Evolutionary conservation across 495 filamentous ascomycete species (phyloP).

Genomic region (Tuber umbilicatum): DNA sequence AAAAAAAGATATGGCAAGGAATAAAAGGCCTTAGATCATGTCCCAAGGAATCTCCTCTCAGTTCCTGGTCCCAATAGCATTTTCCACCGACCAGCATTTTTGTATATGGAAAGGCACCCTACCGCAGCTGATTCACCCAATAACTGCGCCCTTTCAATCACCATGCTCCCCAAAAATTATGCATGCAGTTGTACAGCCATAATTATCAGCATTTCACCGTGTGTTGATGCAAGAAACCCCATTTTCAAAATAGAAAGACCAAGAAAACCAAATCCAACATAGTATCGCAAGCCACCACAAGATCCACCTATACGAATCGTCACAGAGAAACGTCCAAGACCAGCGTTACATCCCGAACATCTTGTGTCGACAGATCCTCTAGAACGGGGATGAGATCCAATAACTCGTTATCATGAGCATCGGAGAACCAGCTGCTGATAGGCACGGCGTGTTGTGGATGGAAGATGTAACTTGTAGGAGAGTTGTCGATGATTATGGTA

Average conservation of each 20-base stretch:
- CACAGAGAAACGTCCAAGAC: conserved; percentile 94
- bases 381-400: conserved; percentile 97
- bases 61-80: conserved; percentile 10
- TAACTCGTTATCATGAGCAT: conserved; percentile 98
- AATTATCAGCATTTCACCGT: neutral
- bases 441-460: conserved; percentile 98
- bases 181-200: conserved; percentile 33
- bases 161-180: conserved; percentile 15
- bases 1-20: conserved; percentile 19
- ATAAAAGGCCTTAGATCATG: conserved; percentile 34
- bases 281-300: conserved; percentile 4
- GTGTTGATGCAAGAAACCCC: conserved; percentile 27
- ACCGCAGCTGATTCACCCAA: conserved; percentile 28
- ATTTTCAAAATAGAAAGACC: conserved; percentile 32
- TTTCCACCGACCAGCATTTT: conserved; percentile 21
- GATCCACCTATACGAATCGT: conserved; percentile 25
- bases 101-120: conserved; percentile 31
- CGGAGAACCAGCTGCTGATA: conserved; percentile 99
- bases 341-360: conserved; percentile 92
- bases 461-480: conserved; percentile 98
- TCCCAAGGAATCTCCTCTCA: conserved; percentile 21
- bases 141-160: conserved; percentile 11
- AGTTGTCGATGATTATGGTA: conserved; percentile 99
- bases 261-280: conserved; percentile 21
- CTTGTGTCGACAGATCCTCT: conserved; percentile 81